Evolutionary conservation across 306 rosid species (phyloP).

Genomic region (Vigna nakashimae): DNA sequence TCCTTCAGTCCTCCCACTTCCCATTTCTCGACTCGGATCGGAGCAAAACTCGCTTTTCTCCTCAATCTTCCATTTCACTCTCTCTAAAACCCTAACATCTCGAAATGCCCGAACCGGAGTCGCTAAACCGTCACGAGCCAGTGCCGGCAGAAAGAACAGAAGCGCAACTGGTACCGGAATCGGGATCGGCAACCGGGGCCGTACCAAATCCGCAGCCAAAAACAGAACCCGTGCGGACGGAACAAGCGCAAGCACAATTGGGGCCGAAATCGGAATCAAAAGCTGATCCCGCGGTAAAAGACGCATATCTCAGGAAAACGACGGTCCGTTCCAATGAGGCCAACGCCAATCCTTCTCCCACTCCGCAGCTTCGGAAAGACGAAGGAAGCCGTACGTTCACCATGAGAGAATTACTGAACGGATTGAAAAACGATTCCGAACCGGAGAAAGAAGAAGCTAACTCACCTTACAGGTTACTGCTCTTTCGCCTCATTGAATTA

Average conservation of each 20-base stretch:
- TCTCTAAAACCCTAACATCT: slow-evolving; percentile 31
- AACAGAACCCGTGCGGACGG: background rate
- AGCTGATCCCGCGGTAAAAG: slow-evolving; percentile 43
- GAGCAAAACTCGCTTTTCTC: background rate
- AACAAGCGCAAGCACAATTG: slow-evolving; percentile 2
- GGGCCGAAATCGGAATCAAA: slow-evolving; percentile 41
- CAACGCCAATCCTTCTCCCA: slow-evolving; percentile 31
- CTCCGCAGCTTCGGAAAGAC: slow-evolving; percentile 71
- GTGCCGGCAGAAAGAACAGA: background rate
- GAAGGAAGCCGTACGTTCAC: slow-evolving; percentile 96
- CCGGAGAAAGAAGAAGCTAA: slow-evolving; percentile 55
- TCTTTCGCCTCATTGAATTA: background rate
- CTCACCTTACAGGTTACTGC: slow-evolving; percentile 71
- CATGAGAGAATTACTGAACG: slow-evolving; percentile 88
- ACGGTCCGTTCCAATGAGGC: slow-evolving; percentile 46
- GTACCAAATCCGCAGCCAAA: background rate
- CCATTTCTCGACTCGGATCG: background rate
- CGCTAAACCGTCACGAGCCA: slow-evolving; percentile 33
- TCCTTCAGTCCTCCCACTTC: background rate
- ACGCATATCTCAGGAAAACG: slow-evolving; percentile 49
- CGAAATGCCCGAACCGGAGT: slow-evolving; percentile 47
- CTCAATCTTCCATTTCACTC: background rate
- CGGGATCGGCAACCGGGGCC: background rate
- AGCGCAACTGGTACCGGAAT: slow-evolving; percentile 22
- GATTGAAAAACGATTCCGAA: slow-evolving; percentile 77